phyloP scores from a whole-genome alignment of 805 yeast species.

The Kodamaea jinghongensis region DNA sequence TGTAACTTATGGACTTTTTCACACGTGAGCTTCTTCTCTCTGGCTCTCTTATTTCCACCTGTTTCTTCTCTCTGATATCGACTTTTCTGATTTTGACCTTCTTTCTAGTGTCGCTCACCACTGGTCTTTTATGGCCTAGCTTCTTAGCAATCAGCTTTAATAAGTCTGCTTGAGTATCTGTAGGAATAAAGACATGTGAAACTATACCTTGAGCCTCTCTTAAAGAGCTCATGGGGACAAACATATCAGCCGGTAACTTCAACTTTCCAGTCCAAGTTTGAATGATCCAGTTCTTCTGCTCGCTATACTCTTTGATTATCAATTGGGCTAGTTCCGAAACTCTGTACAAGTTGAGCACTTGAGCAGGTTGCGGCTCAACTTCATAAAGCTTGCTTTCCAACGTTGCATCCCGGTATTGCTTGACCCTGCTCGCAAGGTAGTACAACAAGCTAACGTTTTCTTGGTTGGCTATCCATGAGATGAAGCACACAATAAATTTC shows the following conservation, averaged over 20 bases:
- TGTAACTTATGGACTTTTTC: slow-evolving; percentile 34
- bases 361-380: slow-evolving; percentile 20
- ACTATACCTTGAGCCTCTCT: slow-evolving; percentile 57
- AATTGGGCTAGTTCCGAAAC: slow-evolving; percentile 74
- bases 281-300: slow-evolving; percentile 61
- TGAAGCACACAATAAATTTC: slow-evolving; percentile 57
- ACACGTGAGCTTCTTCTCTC: slow-evolving; percentile 45
- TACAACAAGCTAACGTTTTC: slow-evolving; percentile 71
- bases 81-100: slow-evolving; percentile 12
- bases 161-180: slow-evolving; percentile 40
- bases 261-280: slow-evolving; percentile 82
- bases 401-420: slow-evolving; percentile 67
- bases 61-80: slow-evolving; percentile 7
- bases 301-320: slow-evolving; percentile 56
- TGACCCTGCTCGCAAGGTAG: slow-evolving; percentile 73
- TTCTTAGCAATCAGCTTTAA: slow-evolving; percentile 23
- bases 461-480: slow-evolving; percentile 57
- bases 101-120: slow-evolving; percentile 7
- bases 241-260: slow-evolving; percentile 67
- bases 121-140: slow-evolving; percentile 15
- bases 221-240: slow-evolving; percentile 55
- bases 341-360: slow-evolving; percentile 49
- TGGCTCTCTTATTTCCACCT: slow-evolving; percentile 26
- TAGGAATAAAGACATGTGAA: slow-evolving; percentile 55
- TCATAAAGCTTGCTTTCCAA: slow-evolving; percentile 30